Percentiles rank a stretch among this genome's conserved stretches.
Evolutionary conservation across 169 alveolate species (phyloP).

Genomic region (Plasmodium blacklocki): DNA sequence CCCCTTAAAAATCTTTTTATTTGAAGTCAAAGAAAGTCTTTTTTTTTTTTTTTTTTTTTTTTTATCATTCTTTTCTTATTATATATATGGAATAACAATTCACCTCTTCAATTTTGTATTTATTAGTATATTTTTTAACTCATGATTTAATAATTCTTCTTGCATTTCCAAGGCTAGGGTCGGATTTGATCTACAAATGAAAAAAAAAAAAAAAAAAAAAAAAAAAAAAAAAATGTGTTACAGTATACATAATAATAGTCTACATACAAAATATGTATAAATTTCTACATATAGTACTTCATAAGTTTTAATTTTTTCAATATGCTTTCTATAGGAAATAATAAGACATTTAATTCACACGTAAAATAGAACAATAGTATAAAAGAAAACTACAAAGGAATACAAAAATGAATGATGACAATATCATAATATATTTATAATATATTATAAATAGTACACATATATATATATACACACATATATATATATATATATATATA

Average conservation of each 20-base stretch:
- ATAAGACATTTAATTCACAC: slow-evolving; percentile 28
- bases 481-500: not conserved
- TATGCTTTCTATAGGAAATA: slow-evolving; percentile 65
- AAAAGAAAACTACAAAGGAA: slow-evolving; percentile 38
- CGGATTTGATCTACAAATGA: slow-evolving; percentile 27
- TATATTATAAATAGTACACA: not conserved
- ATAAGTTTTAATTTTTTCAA: slow-evolving; percentile 64
- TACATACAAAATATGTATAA: not conserved
- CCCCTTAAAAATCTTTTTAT: not conserved
- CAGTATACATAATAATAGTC: not conserved
- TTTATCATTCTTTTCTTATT: not conserved
- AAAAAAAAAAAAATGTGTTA: not conserved
- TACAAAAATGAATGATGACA: not conserved
- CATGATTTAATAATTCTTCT: slow-evolving; percentile 62
- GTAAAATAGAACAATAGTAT: slow-evolving; percentile 49
- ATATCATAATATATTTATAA: not conserved
- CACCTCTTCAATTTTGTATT: slow-evolving; percentile 45
- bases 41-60: slow-evolving; percentile 1
- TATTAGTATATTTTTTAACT: slow-evolving; percentile 39
- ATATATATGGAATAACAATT: too few species aligned
- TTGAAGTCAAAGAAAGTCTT: not conserved
- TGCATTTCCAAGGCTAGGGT: slow-evolving; percentile 68
- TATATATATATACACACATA: too few species aligned
- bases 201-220: not conserved
- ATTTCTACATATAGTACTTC: slow-evolving; percentile 21